A percentile compares a stretch with the other conserved stretches of the same genome.
Conservation (phyloP, 2,329 filamentous ascomycete genomes). For the Diaporthe sp. region DNA sequence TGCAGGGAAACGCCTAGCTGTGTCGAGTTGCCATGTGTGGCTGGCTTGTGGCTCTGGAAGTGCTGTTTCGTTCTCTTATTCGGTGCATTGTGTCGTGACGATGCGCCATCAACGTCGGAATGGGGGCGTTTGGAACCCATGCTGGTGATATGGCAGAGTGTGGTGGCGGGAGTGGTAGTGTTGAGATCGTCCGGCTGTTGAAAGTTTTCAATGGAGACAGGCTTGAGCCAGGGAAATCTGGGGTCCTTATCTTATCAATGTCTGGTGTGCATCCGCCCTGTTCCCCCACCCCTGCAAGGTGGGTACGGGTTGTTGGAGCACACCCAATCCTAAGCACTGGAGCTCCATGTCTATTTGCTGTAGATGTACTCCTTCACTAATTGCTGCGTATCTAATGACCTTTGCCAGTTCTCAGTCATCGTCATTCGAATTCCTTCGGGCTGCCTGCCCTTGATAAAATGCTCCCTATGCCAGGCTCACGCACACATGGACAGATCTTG, state of each 20-base stretch:
- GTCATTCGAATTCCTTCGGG: neutral
- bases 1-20: conserved; percentile 32
- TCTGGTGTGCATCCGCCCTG: neutral
- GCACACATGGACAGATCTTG: conserved; percentile 13
- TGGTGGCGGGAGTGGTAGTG: neutral
- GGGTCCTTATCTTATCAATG: conserved; percentile 27
- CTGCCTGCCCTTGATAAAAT: neutral
- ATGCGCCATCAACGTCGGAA: conserved; percentile 45
- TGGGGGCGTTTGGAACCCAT: conserved; percentile 51
- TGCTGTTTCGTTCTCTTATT: conserved; percentile 47
- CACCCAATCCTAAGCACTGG: neutral
- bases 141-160: neutral
- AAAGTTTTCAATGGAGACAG: conserved; percentile 31
- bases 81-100: conserved; percentile 33
- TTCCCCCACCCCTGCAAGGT: neutral
- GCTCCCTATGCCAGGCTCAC: neutral
- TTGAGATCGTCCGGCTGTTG: neutral
- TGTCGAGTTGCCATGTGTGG: conserved; percentile 66
- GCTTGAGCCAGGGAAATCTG: neutral
- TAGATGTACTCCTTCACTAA: neutral
- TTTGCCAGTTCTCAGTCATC: neutral
- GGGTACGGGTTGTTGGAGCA: conserved; percentile 17
- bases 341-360: neutral
- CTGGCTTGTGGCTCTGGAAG: conserved; percentile 57
- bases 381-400: neutral